Conservation (phyloP, 345 rosid genomes). For the Gossypioides kirkii region DNA sequence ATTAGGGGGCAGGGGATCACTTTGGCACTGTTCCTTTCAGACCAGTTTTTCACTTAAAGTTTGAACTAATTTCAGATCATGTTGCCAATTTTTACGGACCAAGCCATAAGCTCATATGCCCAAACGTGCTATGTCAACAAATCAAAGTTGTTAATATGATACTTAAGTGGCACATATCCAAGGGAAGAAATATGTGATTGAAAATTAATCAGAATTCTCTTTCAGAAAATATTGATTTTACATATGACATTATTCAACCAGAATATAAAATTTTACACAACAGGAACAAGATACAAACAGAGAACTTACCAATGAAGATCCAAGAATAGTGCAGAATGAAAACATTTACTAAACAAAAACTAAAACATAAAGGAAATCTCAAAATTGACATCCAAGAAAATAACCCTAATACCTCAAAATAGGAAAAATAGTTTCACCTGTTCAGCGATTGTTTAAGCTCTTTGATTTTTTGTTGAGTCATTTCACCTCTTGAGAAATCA, state of each 20-base stretch:
- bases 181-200: neutral
- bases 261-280: neutral
- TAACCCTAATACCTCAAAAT: neutral
- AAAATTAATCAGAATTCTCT: neutral
- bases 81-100: neutral
- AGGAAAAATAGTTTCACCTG: conserved; percentile 39
- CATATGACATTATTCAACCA: neutral
- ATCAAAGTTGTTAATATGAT: neutral
- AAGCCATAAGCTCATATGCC: neutral
- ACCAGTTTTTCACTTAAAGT: neutral
- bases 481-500: conserved; percentile 98
- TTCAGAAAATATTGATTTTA: neutral
- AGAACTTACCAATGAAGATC: neutral
- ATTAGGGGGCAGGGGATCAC: neutral
- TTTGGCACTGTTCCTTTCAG: neutral
- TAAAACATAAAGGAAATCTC: neutral
- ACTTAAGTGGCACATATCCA: neutral
- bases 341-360: neutral
- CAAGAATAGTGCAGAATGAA: neutral
- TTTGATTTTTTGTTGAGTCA: conserved; percentile 95
- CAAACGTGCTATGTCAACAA: neutral
- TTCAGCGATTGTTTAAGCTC: conserved; percentile 96
- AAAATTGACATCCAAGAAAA: neutral
- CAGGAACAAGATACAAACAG: neutral
- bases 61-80: neutral